Percentiles rank a stretch among this genome's conserved stretches.
Conservation (phyloP, 2,329 filamentous ascomycete species). For the Calonectria pteridis region DNA sequence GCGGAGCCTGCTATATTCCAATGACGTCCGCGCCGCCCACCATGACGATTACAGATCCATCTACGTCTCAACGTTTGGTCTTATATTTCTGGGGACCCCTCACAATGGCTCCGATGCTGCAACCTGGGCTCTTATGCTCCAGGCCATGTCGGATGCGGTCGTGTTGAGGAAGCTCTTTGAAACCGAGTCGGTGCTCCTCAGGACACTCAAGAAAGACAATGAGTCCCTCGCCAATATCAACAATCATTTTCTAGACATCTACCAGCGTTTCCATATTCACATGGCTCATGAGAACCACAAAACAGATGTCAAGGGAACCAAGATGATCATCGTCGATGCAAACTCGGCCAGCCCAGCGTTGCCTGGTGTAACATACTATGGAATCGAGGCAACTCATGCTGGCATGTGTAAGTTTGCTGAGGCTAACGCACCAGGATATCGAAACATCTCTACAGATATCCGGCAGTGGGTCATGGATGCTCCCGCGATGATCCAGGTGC, state of each 20-base stretch:
- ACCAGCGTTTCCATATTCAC: constrained; percentile 77
- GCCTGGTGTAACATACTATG: constrained; percentile 78
- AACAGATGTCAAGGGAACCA: constrained; percentile 75
- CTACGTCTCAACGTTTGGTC: constrained; percentile 80
- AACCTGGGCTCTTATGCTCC: constrained; percentile 75
- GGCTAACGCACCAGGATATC: constrained; percentile 74
- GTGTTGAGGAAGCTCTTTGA: constrained; percentile 76
- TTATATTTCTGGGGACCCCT: constrained; percentile 83
- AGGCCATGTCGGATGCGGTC: constrained; percentile 75
- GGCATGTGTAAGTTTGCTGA: constrained; percentile 80
- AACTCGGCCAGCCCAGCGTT: constrained; percentile 77
- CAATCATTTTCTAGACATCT: constrained; percentile 77
- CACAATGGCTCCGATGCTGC: constrained; percentile 78
- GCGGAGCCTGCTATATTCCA: constrained; percentile 75
- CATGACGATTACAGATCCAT: constrained; percentile 76
- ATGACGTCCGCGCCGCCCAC: constrained; percentile 69
- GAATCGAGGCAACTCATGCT: constrained; percentile 80
- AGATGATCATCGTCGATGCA: constrained; percentile 75
- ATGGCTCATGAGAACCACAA: constrained; percentile 83
- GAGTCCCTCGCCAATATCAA: constrained; percentile 83
- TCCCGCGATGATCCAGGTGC: constrained; percentile 63
- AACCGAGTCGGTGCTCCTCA: constrained; percentile 75
- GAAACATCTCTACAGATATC: constrained; percentile 62
- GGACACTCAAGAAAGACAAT: constrained; percentile 78
- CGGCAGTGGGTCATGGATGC: constrained; percentile 67